Base-by-base conservation (phyloP, 345 rosid genomes). In the Dovyalis caffra region DNA sequence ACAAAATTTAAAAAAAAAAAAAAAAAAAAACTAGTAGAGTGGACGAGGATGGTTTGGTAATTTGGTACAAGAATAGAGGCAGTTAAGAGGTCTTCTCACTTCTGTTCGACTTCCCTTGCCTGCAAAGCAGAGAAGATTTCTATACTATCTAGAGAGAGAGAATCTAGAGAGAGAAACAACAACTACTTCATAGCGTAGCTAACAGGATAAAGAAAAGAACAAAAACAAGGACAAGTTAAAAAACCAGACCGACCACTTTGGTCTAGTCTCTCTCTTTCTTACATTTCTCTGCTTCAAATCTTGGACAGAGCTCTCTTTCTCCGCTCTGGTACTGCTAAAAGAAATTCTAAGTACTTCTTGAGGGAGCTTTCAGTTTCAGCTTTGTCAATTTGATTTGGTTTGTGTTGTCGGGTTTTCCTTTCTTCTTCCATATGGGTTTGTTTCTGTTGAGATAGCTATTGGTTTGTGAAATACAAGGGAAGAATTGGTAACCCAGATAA, bases 41-140 rank as follows among this genome's bases (percentile, higher is more conserved):
- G 10, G 51, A 56, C 20, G 23, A 45, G 43, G 33, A 15, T 1
- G 9, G 71, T 68, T 76, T 63, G 75, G 87, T 82, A 82, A 79
- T 23, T 75, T 66, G 23, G 56, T 53, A 51, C 21, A 65, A 47
- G 21, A 66, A 33, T 38, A n/a, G n/a, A 38, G 80, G 80, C 82
- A 70, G 90, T 83, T 81, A 76, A 80, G 53, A 82, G 79, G 88
- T 85, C 86, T 74, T n/a, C n/a, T n/a, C n/a, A n/a, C n/a, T n/a
- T n/a, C n/a, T n/a, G n/a, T n/a, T n/a, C n/a, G n/a, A n/a, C n/a
- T n/a, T 76, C 87, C 83, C 88, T 77, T 78, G 68, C 84, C 87
- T 86, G 84, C 86, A 69, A 80, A 86, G 86, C 56, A 71, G 70
- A 62, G 69, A 51, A 66, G 51, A 14, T 43, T 72, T 74, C 64